Evolutionary conservation across 352 stramenopile genomes (phyloP).

Genomic region (Globisporangium nunn): DNA sequence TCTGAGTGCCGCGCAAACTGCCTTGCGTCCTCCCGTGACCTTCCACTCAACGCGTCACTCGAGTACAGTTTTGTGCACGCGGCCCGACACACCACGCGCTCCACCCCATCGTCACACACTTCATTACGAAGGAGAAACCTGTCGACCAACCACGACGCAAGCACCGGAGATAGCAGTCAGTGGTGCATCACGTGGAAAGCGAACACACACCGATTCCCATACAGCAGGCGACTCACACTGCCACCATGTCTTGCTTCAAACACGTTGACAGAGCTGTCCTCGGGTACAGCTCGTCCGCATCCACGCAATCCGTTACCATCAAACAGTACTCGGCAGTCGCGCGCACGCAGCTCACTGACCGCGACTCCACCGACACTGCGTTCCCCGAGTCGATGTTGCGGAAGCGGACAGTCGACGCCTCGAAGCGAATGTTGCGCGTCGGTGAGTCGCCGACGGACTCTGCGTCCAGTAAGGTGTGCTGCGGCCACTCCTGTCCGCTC

Average conservation of each 20-base stretch:
- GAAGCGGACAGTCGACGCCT: conserved; percentile 2
- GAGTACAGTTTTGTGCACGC: conserved; percentile 5
- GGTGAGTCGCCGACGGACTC: not conserved
- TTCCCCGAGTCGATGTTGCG: conserved; percentile 1
- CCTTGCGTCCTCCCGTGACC: not conserved
- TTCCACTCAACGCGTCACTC: no score
- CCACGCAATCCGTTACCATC: conserved; percentile 4
- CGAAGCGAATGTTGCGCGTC: not conserved
- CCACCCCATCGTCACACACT: conserved; percentile 3
- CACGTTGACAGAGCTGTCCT: not conserved
- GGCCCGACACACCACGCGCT: conserved; percentile 4
- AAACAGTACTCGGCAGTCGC: conserved; percentile 1
- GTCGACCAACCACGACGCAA: not conserved
- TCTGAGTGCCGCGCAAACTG: conserved; percentile 2
- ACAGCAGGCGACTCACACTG: not conserved
- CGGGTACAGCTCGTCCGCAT: conserved; percentile 2
- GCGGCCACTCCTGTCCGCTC: conserved; percentile 1
- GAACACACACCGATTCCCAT: not conserved
- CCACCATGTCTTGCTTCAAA: conserved; percentile 1
- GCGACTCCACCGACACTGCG: conserved; percentile 2
- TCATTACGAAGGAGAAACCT: conserved; percentile 1
- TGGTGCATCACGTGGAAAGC: no score
- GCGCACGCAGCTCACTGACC: not conserved
- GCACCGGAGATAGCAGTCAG: not conserved
- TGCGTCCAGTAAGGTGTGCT: not conserved